A percentile compares a stretch with the other conserved stretches of the same genome.
Evolutionary conservation across 208 protist species (phyloP).

Genomic region (Acanthamoeba divionensis): DNA sequence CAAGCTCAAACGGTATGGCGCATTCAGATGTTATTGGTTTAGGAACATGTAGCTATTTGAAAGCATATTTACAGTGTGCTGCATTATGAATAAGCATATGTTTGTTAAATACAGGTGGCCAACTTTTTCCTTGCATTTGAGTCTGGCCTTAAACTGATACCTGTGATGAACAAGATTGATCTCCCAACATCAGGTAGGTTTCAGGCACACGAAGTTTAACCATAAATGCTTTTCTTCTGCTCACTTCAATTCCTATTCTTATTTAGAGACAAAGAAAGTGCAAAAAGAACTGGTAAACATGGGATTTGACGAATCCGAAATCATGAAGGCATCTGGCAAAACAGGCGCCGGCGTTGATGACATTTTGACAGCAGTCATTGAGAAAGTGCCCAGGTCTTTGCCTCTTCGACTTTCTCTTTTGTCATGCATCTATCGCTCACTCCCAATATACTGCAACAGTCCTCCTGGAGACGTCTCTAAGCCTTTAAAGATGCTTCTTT

Average conservation of each 20-base stretch:
- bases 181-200: slow-evolving; percentile 42
- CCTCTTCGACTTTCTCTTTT: slow-evolving; percentile 55
- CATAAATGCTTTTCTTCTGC: background rate
- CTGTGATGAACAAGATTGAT: slow-evolving; percentile 82
- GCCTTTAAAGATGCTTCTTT: slow-evolving; percentile 91
- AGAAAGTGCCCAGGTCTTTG: slow-evolving; percentile 85
- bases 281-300: slow-evolving; percentile 79
- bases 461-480: slow-evolving; percentile 76
- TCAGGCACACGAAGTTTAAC: background rate
- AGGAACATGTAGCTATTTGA: too few relatives aligned
- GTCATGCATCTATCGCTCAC: background rate
- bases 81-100: slow-evolving; percentile 4
- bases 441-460: slow-evolving; percentile 45
- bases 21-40: too few relatives aligned
- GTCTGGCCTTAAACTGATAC: slow-evolving; percentile 80
- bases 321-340: slow-evolving; percentile 89
- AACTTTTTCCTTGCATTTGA: slow-evolving; percentile 94
- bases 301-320: slow-evolving; percentile 40
- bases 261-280: slow-evolving; percentile 77
- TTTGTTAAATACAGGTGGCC: slow-evolving; percentile 75
- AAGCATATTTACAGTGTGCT: background rate
- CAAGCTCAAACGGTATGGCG: slow-evolving; percentile 89
- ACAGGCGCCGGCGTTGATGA: slow-evolving; percentile 84
- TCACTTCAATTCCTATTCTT: background rate
- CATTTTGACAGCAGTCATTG: slow-evolving; percentile 89